Evolutionary conservation across 148 eudicot genomes (phyloP), one percentile per base, ranked within the genome.

Genomic region (Rhododendron henanense): DNA sequence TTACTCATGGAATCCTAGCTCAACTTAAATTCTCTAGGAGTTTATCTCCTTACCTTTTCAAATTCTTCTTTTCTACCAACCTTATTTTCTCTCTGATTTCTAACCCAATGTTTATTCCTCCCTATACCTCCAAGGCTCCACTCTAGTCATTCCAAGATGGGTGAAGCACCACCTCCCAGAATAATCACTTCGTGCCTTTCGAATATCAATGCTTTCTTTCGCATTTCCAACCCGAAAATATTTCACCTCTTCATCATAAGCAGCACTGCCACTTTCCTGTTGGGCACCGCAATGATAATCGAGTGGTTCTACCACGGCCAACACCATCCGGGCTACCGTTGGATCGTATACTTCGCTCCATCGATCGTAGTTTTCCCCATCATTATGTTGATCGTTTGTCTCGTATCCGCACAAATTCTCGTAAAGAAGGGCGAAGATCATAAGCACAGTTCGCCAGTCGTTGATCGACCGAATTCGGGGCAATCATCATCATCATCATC

Each of bases 191-290:
- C 23, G 18, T 57, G 71, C 71, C 25, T 82, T 23, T 39, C 51
- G 1, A 81, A 61, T 23, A 21, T 61, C 33, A 61, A 8, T 39
- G 74, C 47, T 10, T 82, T 82, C 74, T 61, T 82, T 0, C 33
- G 23, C 31, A 19, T 82, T 11, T 50, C 84, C 9, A 82, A 82
- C 74, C 74, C 84, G 0, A 61, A 16, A 53, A 82, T 82, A 45
- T 39, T 82, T 61, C 84, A 39, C 25, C 84, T 82, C 74, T 61
- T 82, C 74, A 59, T 82, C 35, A 82, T 82, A 67, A 82, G 84
- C 74, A 37, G 51, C 50, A 61, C 51, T 1, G 84, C 84, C 84
- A 82, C 50, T 59, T 39, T 59, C 84, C 61, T 71, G 23, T 23
- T 82, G 41, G 74, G 73, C 31, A 82, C 71, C 6, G 35, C 75